Conservation (phyloP, 176 grass and related monocot species). For the Bolboschoenus planiculmis region DNA sequence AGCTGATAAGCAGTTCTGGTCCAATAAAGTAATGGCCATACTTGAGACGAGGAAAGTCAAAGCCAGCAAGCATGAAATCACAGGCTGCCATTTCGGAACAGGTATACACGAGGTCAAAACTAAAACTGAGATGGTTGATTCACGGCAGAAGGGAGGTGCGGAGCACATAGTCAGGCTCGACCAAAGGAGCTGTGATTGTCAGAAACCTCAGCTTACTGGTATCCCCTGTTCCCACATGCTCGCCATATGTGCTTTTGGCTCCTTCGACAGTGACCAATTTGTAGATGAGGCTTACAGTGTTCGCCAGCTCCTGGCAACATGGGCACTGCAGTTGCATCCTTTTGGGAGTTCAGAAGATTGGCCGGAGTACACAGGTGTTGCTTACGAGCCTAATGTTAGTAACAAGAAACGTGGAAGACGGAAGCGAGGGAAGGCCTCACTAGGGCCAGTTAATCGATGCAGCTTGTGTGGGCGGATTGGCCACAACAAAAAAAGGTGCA, state of each 20-base stretch:
- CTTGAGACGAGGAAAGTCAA: constrained; percentile 1
- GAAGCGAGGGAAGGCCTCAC: not conserved
- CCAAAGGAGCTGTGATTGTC: not conserved
- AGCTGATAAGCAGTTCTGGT: constrained; percentile 8
- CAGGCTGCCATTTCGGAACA: not conserved
- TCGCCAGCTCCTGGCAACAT: not conserved
- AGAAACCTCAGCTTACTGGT: constrained; percentile 15
- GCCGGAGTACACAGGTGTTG: not conserved
- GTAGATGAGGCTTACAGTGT: constrained; percentile 12
- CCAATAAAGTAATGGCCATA: not conserved
- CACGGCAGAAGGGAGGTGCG: constrained; percentile 9
- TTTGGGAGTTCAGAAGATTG: constrained; percentile 2
- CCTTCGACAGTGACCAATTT: not conserved
- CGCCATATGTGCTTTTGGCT: constrained; percentile 5
- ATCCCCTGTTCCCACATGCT: constrained; percentile 14
- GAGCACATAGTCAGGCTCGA: not conserved
- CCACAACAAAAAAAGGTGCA: constrained; percentile 12
- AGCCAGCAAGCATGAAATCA: constrained; percentile 15
- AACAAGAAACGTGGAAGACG: constrained; percentile 14
- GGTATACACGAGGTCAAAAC: constrained; percentile 1
- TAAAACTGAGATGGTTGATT: constrained; percentile 2
- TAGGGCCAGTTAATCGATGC: constrained; percentile 2
- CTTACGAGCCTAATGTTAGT: constrained; percentile 7
- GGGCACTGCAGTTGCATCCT: not conserved
- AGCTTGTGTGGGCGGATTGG: constrained; percentile 17